Percentiles rank a stretch among this genome's conserved stretches.
Evolutionary conservation across 257 asterid genomes (phyloP).

Genomic region (Orobanche coerulescens): DNA sequence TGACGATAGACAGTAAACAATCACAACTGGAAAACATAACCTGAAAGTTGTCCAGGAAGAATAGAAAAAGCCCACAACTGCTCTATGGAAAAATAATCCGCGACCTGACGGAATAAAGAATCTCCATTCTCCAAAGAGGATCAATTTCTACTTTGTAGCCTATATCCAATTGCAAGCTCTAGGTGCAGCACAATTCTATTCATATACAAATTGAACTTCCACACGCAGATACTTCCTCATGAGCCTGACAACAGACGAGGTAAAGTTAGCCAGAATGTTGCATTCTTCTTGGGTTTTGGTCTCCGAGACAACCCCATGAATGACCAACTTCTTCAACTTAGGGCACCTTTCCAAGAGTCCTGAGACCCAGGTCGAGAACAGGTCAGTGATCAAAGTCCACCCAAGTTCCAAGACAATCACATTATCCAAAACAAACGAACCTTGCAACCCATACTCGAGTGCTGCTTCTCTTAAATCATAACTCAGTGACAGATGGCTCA

Average conservation of each 20-base stretch:
- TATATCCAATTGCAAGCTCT: constrained; percentile 18
- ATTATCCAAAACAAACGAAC: constrained; percentile 59
- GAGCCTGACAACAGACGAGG: constrained; percentile 60
- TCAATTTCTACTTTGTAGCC: constrained; percentile 17
- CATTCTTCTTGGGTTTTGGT: constrained; percentile 86
- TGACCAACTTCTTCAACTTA: constrained; percentile 58
- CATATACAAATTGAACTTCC: constrained; percentile 74
- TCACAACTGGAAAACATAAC: constrained; percentile 24
- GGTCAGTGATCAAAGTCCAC: constrained; percentile 72
- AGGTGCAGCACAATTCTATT: constrained; percentile 30
- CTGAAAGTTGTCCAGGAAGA: constrained; percentile 23
- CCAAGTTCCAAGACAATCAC: constrained; percentile 81
- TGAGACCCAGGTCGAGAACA: constrained; percentile 67
- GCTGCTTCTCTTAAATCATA: constrained; percentile 72
- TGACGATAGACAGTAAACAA: constrained; percentile 12
- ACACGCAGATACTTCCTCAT: constrained; percentile 68
- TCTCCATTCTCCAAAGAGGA: constrained; percentile 10
- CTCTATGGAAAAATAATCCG: constrained; percentile 23
- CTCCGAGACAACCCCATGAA: constrained; percentile 80
- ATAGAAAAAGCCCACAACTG: constrained; percentile 23
- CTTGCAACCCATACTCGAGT: constrained; percentile 64
- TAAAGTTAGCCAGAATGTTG: constrained; percentile 59
- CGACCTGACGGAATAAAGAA: constrained; percentile 21
- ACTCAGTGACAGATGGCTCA: constrained; percentile 62
- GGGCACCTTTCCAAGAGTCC: constrained; percentile 77